These are phyloP conservation scores for Pseudoscleropodium purum DNA, from an alignment of 225 moss, liverwort and hornwort genomes.

Conservation along the genomic window DNA sequence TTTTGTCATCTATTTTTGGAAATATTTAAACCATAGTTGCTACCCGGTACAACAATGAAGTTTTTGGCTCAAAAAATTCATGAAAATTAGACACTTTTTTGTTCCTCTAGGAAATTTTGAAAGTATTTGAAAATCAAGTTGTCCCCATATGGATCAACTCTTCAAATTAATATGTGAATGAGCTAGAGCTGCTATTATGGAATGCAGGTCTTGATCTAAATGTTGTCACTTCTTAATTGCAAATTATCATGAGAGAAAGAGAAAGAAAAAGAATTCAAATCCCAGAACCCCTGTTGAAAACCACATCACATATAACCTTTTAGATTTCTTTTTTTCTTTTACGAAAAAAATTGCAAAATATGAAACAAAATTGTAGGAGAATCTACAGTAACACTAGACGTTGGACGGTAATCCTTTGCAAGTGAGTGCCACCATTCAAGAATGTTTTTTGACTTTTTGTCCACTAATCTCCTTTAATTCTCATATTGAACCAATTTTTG, in stretches of 20 bases:
- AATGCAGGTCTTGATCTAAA: neutral
- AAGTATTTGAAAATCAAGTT: neutral
- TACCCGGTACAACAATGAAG: neutral
- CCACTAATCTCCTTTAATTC: too few relatives aligned
- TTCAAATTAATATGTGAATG: neutral
- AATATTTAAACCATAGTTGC: neutral
- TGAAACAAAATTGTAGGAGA: neutral
- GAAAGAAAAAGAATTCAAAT: neutral
- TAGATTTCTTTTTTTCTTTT: neutral
- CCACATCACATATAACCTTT: neutral
- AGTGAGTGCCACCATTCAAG: neutral
- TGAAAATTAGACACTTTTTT: neutral
- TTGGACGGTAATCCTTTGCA: neutral
- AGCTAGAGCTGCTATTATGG: too few relatives aligned
- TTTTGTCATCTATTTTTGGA: neutral
- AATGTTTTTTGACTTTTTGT: too few relatives aligned
- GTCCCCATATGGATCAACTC: neutral
- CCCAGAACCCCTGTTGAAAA: rapidly evolving
- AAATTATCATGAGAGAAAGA: neutral
- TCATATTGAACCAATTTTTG: too few relatives aligned
- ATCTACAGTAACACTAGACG: rapidly evolving
- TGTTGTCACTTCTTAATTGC: neutral
- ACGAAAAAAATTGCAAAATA: neutral
- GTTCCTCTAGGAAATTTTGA: neutral
- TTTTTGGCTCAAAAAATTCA: too few relatives aligned